Evolutionary conservation across 371 early-diverging fungal species (phyloP).

Genomic region (Apophysomyces elegans): DNA sequence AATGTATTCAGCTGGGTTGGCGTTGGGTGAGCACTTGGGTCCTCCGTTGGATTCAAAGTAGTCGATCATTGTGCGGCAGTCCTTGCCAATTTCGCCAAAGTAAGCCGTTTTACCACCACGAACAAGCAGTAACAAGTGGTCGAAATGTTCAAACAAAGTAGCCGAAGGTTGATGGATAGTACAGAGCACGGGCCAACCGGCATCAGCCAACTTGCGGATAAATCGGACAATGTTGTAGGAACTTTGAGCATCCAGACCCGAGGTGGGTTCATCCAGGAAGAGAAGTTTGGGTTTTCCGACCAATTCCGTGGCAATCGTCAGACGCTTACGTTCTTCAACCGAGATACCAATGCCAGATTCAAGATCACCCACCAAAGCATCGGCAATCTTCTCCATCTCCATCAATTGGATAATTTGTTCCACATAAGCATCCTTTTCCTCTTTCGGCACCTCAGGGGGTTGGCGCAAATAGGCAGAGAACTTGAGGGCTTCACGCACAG

Average conservation of each 20-base stretch:
- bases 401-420: slow-evolving; percentile 71
- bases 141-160: slow-evolving; percentile 81
- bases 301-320: slow-evolving; percentile 74
- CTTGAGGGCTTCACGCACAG: slow-evolving; percentile 72
- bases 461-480: slow-evolving; percentile 78
- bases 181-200: slow-evolving; percentile 73
- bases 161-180: slow-evolving; percentile 90
- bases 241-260: slow-evolving; percentile 72
- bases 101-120: slow-evolving; percentile 82
- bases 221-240: slow-evolving; percentile 78
- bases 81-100: slow-evolving; percentile 74
- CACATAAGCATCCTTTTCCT: slow-evolving; percentile 70
- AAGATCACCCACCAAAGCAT: slow-evolving; percentile 64
- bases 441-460: slow-evolving; percentile 59
- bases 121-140: slow-evolving; percentile 77
- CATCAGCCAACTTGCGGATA: slow-evolving; percentile 72
- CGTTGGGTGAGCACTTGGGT: slow-evolving; percentile 57
- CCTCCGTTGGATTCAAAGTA: slow-evolving; percentile 74
- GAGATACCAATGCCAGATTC: slow-evolving; percentile 66
- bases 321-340: slow-evolving; percentile 69
- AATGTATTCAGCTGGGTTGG: slow-evolving; percentile 77
- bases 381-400: slow-evolving; percentile 66
- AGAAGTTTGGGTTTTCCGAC: slow-evolving; percentile 78
- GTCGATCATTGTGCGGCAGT: slow-evolving; percentile 54
- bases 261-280: slow-evolving; percentile 89